These are phyloP conservation scores for Vitis hybrid DNA, from an alignment of 177 flowering plant species.

Conservation along the genomic window DNA sequence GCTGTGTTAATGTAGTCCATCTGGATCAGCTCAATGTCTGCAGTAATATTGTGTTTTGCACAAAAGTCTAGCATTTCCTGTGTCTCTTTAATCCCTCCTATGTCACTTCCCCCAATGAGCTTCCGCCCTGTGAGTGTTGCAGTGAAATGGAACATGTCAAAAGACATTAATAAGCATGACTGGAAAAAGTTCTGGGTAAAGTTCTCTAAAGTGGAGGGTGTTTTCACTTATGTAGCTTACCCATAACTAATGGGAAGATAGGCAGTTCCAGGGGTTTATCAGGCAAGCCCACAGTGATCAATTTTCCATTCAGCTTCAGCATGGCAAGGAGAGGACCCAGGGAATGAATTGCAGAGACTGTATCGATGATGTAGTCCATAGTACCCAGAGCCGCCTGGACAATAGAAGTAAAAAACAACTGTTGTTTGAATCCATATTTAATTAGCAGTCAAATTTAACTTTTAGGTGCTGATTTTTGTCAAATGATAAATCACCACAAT, in stretches of 20 bases:
- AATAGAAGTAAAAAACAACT: not conserved
- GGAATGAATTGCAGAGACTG: constrained; percentile 41
- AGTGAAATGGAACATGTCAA: not conserved
- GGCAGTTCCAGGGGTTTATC: constrained; percentile 44
- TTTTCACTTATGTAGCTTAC: constrained; percentile 16
- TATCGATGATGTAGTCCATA: constrained; percentile 49
- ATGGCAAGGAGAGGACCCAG: constrained; percentile 34
- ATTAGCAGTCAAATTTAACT: no score
- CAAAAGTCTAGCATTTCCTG: constrained; percentile 57
- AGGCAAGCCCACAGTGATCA: constrained; percentile 38
- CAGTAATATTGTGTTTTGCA: constrained; percentile 40
- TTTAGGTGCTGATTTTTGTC: no score
- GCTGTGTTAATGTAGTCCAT: constrained; percentile 40
- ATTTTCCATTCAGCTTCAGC: constrained; percentile 36
- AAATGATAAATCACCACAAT: no score
- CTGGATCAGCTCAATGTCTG: constrained; percentile 46
- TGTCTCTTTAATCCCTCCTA: constrained; percentile 47
- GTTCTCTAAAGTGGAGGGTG: not conserved
- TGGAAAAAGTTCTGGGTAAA: not conserved
- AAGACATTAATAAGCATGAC: not conserved
- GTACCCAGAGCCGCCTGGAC: constrained; percentile 42
- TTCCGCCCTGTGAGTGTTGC: constrained; percentile 29
- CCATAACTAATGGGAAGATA: constrained; percentile 34
- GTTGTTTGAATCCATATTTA: not conserved
- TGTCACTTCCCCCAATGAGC: constrained; percentile 45